Conservation (phyloP, 805 yeast genomes). For the Saturnispora hagleri region DNA sequence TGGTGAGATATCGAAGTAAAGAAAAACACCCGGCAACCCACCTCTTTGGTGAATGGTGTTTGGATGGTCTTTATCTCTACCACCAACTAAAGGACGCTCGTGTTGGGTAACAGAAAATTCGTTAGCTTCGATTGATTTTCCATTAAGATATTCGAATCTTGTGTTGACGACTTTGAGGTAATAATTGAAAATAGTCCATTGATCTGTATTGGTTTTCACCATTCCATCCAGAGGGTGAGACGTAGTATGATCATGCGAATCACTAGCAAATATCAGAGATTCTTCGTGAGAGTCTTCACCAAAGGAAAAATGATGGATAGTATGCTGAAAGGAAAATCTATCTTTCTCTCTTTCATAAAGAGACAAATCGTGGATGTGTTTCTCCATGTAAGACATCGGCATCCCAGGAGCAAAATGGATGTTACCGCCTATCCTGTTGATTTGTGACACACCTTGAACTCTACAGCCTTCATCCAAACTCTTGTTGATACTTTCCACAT, state of each 20-base stretch:
- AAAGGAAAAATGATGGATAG: constrained; percentile 72
- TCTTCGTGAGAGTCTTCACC: constrained; percentile 44
- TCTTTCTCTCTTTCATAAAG: constrained; percentile 47
- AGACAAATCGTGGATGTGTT: constrained; percentile 81
- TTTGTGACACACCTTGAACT: constrained; percentile 64
- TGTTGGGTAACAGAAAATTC: constrained; percentile 87
- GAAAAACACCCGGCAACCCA: constrained; percentile 84
- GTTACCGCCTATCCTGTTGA: constrained; percentile 83
- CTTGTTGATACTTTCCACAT: constrained; percentile 51
- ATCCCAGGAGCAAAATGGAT: constrained; percentile 96
- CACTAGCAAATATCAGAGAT: constrained; percentile 8
- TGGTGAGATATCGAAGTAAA: constrained; percentile 88
- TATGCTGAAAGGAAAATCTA: constrained; percentile 68
- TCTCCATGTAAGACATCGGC: constrained; percentile 45
- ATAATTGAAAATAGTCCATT: constrained; percentile 62
- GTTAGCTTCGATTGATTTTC: constrained; percentile 58
- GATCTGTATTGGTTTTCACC: constrained; percentile 33
- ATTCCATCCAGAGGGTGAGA: constrained; percentile 64
- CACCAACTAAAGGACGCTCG: constrained; percentile 78
- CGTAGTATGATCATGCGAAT: constrained; percentile 28
- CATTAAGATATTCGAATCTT: constrained; percentile 61
- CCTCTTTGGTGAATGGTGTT: constrained; percentile 74
- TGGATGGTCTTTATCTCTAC: constrained; percentile 85
- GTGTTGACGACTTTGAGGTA: constrained; percentile 87
- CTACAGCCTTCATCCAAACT: constrained; percentile 81